Percentiles rank a stretch among this genome's conserved stretches.
Evolutionary conservation across 1,284 basidiomycete species (phyloP).

Genomic region (Pyrrhoderma lamaoense): DNA sequence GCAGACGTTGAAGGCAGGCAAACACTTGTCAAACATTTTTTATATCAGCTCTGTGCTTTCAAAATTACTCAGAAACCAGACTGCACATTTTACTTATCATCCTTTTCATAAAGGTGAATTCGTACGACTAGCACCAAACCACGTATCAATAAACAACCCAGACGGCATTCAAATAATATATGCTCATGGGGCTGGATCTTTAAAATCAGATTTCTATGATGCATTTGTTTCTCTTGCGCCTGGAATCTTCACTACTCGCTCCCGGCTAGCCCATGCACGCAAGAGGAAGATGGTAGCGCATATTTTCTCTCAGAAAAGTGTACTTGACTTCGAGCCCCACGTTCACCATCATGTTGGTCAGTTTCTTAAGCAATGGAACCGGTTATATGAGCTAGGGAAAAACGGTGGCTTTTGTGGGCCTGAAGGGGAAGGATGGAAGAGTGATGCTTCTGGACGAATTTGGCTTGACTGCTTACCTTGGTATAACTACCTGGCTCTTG

Average conservation of each 20-base stretch:
- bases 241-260: slow-evolving; percentile 82
- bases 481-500: slow-evolving; percentile 82
- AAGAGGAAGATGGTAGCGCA: slow-evolving; percentile 87
- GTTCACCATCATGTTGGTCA: slow-evolving; percentile 55
- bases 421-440: slow-evolving; percentile 67
- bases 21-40: no score
- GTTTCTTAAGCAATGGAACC: slow-evolving; percentile 74
- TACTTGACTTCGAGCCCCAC: slow-evolving; percentile 77
- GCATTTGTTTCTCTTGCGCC: slow-evolving; percentile 69
- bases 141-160: slow-evolving; percentile 77
- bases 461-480: slow-evolving; percentile 72
- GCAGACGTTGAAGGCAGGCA: neutral
- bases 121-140: slow-evolving; percentile 84
- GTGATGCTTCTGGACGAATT: slow-evolving; percentile 49
- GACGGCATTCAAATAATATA: slow-evolving; percentile 71
- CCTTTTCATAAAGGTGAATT: slow-evolving; percentile 47
- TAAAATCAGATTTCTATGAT: slow-evolving; percentile 79
- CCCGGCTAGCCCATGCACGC: slow-evolving; percentile 74
- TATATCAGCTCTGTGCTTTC: neutral
- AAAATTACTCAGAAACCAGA: no score
- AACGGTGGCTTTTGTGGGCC: slow-evolving; percentile 46
- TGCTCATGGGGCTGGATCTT: slow-evolving; percentile 70
- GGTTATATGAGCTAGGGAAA: slow-evolving; percentile 50
- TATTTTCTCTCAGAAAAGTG: slow-evolving; percentile 80
- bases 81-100: neutral